Evolutionary conservation across 768 basidiomycete genomes (phyloP), one percentile per base, ranked within the genome.

Genomic region (Grammothele lineata): DNA sequence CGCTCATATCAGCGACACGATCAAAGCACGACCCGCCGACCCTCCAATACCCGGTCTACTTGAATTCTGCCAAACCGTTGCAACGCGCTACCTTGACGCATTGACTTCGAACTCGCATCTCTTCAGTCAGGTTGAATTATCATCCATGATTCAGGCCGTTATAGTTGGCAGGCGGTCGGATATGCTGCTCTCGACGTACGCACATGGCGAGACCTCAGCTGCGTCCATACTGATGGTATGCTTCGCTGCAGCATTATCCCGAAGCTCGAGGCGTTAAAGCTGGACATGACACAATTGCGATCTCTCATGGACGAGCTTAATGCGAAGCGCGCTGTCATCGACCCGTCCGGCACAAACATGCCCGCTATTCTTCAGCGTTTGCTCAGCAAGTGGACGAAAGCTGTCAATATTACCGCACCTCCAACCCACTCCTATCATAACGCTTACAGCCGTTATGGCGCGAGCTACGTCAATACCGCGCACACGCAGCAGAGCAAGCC

Each of bases 241-340:
- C n/a, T n/a, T n/a, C n/a, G n/a, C n/a, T n/a, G n/a, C 33, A 48
- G 40, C 9, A 22, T 40, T 38, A 17, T 42, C 26, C 47, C 39
- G 3, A 25, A 42, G 19, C 22, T 41, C 9, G 40, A 48, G 14
- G 27, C 21, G 22, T 2, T 41, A 6, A 3, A 15, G 2, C 23
- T 41, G 11, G 18, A 23, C 14, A 8, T 17, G 8, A 6, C 23
- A 3, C 6, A 7, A 6, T 26, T 48, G 4, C 47, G 24, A 11
- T 18, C 17, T 5, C 26, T 41, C 4, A 15, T 37, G 7, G 14
- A 36, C 11, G 32, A 23, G 12, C 32, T 40, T 4, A n/a, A n/a
- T n/a, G n/a, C n/a, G n/a, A n/a, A n/a, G n/a, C n/a, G n/a, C n/a
- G n/a, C 39, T 11, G 12, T 19, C 3, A 6, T 32, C 3, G 40